Evolutionary conservation across 164 flowering plant genomes (phyloP), one percentile per base, ranked within the genome.

Genomic region (Dillenia suffruticosa): DNA sequence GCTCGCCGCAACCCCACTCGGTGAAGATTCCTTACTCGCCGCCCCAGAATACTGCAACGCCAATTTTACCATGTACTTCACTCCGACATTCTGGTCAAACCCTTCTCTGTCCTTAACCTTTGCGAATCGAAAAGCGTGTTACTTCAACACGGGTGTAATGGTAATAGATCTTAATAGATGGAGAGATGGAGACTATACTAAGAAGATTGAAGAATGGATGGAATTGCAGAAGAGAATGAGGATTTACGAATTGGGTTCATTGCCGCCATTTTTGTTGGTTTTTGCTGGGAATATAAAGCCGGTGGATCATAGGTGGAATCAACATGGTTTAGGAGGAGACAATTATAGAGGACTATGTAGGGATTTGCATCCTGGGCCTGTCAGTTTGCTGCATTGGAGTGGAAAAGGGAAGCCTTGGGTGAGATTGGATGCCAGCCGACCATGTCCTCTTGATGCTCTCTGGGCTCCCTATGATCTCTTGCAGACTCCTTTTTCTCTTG

Each of bases 371-470:
- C 89, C 90, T 6, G 98, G 98, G n/a, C 88, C 92, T 44, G 97
- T 92, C 9, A 90, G 97, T 54, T 73, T 92, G 6, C 68, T 92
- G 69, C 98, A 92, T 72, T 92, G 98, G 96, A 92, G 96, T 49
- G 98, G 98, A 12, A 92, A 89, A 59, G 95, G 98, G 5, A 92
- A 92, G 75, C 97, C 97, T 0, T 92, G 98, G 98, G 89, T 51
- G 8, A 63, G 98, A 16, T 76, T 92, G 5, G 98, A 92, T 50
- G 79, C 82, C 1, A 76, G 67, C 58, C 67, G 95, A 64, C 96
- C 92, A 0, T 92, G 98, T 63, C 96, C 95, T 7, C 66, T 92
- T 70, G 98, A 92, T 63, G 88, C 98, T 0, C 70, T 92, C 13
- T 92, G 98, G 98, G 87, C 93, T 15, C 98, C 98, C 12, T 90